Percentiles rank a stretch among this genome's conserved stretches.
These are phyloP conservation scores for Saccharomycopsis sp. DNA, from an alignment of 805 yeast species.

Conservation along the genomic window DNA sequence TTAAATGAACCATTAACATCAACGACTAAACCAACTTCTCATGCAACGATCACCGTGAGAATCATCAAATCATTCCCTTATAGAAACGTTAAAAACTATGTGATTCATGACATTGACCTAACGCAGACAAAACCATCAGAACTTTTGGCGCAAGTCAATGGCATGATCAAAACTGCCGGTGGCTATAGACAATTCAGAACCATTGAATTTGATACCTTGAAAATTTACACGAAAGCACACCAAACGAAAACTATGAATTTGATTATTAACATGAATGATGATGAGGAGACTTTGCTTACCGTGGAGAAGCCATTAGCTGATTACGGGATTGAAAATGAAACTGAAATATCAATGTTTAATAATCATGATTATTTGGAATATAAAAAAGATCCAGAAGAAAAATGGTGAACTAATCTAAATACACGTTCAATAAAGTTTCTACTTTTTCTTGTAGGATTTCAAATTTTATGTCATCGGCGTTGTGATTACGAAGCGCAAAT, in stretches of 20 bases:
- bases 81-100: slow-evolving; percentile 75
- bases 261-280: slow-evolving; percentile 74
- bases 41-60: slow-evolving; percentile 76
- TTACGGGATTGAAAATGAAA: slow-evolving; percentile 73
- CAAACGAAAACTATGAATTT: slow-evolving; percentile 89
- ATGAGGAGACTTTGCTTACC: slow-evolving; percentile 55
- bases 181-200: slow-evolving; percentile 77
- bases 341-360: slow-evolving; percentile 83
- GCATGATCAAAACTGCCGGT: slow-evolving; percentile 49
- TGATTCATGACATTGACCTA: slow-evolving; percentile 65
- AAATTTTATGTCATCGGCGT: no score
- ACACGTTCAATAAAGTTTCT: slow-evolving; percentile 11
- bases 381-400: slow-evolving; percentile 81
- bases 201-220: slow-evolving; percentile 65
- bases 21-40: slow-evolving; percentile 59
- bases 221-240: slow-evolving; percentile 91
- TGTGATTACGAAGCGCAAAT: slow-evolving; percentile 11
- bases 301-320: slow-evolving; percentile 37
- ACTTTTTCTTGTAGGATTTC: slow-evolving; percentile 13
- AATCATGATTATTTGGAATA: slow-evolving; percentile 55
- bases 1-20: slow-evolving; percentile 74
- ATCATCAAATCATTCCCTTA: slow-evolving; percentile 88
- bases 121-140: slow-evolving; percentile 58
- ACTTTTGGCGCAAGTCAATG: slow-evolving; percentile 45
- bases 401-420: slow-evolving; percentile 55